These are phyloP conservation scores for Rickenella mellea DNA, from an alignment of 768 basidiomycete genomes.

Conservation along the genomic window DNA sequence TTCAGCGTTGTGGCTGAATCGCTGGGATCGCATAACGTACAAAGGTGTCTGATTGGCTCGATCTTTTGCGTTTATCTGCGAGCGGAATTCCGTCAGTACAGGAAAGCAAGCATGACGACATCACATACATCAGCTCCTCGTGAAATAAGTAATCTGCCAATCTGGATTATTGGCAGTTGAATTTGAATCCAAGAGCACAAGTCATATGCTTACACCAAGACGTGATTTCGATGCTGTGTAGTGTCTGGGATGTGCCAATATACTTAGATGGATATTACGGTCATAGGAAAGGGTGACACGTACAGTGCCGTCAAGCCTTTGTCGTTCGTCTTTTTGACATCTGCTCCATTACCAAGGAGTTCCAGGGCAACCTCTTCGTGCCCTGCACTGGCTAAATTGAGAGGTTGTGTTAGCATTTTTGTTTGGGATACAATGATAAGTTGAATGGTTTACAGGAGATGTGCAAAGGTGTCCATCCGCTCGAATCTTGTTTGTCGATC, in stretches of 20 bases:
- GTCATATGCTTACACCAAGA: constrained; percentile 47
- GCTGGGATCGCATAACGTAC: constrained; percentile 30
- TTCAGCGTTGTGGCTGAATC: constrained; percentile 4
- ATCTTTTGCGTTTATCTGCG: constrained; percentile 89
- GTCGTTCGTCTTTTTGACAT: constrained; percentile 71
- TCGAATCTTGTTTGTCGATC: constrained; percentile 53
- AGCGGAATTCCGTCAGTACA: constrained; percentile 19
- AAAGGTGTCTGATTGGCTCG: constrained; percentile 88
- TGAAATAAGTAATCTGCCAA: constrained; percentile 76
- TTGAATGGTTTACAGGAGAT: constrained; percentile 48
- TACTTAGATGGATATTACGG: constrained; percentile 6
- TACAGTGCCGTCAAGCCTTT: constrained; percentile 82
- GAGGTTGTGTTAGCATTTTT: constrained; percentile 2
- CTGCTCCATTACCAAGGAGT: constrained; percentile 73
- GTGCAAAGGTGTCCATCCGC: constrained; percentile 74
- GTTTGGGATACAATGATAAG: not conserved
- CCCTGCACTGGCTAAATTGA: constrained; percentile 64
- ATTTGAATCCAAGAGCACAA: not conserved
- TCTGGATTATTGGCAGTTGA: constrained; percentile 35
- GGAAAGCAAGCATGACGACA: constrained; percentile 20
- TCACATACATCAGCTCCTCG: constrained; percentile 84
- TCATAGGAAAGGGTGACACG: constrained; percentile 17
- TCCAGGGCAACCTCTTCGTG: constrained; percentile 66
- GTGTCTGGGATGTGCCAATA: constrained; percentile 43
- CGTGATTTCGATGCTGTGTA: constrained; percentile 91